These are phyloP conservation scores for Ogataea haglerorum DNA, from an alignment of 805 yeast species.

Conservation along the genomic window DNA sequence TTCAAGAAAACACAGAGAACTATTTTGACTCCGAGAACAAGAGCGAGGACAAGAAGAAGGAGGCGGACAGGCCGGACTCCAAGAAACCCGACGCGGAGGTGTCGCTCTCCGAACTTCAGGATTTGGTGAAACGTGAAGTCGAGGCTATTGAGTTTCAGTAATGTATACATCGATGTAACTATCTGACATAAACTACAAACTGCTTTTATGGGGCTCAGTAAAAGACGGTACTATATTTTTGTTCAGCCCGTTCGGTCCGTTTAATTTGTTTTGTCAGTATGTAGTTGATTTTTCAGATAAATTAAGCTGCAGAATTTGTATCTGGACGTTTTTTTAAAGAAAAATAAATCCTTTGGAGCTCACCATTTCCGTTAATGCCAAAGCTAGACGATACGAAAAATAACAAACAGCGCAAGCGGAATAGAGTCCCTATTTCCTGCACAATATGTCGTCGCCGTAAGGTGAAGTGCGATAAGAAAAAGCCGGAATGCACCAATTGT, in stretches of 20 bases:
- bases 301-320: constrained; percentile 1
- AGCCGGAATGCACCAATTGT: constrained; percentile 58
- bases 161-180: constrained; percentile 2
- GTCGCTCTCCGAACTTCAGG: constrained; percentile 18
- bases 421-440: constrained; percentile 39
- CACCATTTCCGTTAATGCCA: constrained; percentile 7
- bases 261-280: background rate
- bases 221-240: background rate
- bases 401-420: constrained; percentile 33
- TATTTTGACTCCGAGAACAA: constrained; percentile 1
- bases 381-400: constrained; percentile 12
- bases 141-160: constrained; percentile 18
- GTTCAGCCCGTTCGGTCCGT: background rate
- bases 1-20: constrained; percentile 12
- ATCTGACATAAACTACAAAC: background rate
- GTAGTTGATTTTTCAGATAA: constrained; percentile 21
- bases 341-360: background rate
- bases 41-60: constrained; percentile 2
- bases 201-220: background rate
- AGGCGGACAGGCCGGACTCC: background rate
- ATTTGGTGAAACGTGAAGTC: constrained; percentile 19
- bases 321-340: background rate
- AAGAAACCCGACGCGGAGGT: constrained; percentile 12
- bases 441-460: constrained; percentile 38
- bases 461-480: constrained; percentile 41